phyloP scores from a whole-genome alignment of 768 basidiomycete species.

The Favolaschia claudopus region DNA sequence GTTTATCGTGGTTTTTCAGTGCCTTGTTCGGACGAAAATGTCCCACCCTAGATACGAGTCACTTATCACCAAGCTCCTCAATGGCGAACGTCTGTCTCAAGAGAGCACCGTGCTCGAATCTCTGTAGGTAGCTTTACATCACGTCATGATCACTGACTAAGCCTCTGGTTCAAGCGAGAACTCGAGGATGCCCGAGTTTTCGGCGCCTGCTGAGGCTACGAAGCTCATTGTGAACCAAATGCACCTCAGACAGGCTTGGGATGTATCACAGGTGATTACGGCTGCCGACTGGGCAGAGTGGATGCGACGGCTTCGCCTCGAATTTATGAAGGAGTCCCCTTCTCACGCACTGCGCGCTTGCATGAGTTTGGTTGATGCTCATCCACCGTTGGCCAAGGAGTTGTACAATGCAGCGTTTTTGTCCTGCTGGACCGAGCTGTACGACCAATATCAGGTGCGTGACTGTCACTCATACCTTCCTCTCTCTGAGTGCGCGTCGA shows the following conservation, averaged over 20 bases:
- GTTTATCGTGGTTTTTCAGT: slow-evolving; percentile 49
- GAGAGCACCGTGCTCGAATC: slow-evolving; percentile 78
- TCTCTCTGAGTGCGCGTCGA: slow-evolving; percentile 18
- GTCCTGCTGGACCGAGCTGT: slow-evolving; percentile 96
- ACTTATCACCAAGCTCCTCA: slow-evolving; percentile 87
- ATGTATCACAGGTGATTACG: slow-evolving; percentile 76
- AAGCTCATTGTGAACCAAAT: slow-evolving; percentile 97
- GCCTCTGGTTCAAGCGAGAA: slow-evolving; percentile 55
- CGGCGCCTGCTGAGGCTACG: slow-evolving; percentile 84
- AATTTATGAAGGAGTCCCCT: slow-evolving; percentile 98
- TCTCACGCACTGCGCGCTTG: slow-evolving; percentile 98
- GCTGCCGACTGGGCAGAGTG: slow-evolving; percentile 94
- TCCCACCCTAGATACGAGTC: slow-evolving; percentile 86
- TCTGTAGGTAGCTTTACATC: slow-evolving; percentile 51
- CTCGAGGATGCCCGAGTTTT: slow-evolving; percentile 71
- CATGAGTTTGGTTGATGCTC: slow-evolving; percentile 91
- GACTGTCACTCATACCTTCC: neutral
- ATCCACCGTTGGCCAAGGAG: slow-evolving; percentile 90
- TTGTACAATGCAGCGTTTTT: slow-evolving; percentile 98
- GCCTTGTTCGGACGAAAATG: slow-evolving; percentile 78
- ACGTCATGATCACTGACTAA: slow-evolving; percentile 1
- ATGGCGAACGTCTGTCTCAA: slow-evolving; percentile 90
- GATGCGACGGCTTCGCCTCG: slow-evolving; percentile 92
- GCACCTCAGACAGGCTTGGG: slow-evolving; percentile 97
- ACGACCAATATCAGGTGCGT: slow-evolving; percentile 93